Base-by-base conservation (phyloP, 1,284 basidiomycete genomes). In the Exobasidium cylindrosporum region DNA sequence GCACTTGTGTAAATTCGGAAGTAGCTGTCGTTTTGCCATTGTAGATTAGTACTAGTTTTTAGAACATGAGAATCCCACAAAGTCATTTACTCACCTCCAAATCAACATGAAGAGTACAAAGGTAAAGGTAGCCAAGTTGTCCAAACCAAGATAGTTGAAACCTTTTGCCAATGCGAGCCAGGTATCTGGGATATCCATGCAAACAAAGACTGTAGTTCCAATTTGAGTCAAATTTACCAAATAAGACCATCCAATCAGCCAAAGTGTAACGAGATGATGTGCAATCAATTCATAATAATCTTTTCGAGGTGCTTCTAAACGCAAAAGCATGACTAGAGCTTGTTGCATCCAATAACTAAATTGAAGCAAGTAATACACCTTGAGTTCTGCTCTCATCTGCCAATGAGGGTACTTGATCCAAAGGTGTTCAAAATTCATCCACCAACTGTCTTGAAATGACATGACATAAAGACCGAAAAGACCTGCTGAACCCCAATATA, bases 1-100 rank as follows among this genome's bases (percentile, higher is more conserved):
- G 95, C 81, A 80, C 97, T 97, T 32, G 96, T 83, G 79, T 90
- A 97, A 80, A 97, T 94, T 0, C 96, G 90, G 85, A 96, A 92
- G 81, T 98, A 98, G 3, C 91, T 94, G 74, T 24, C 11, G 28
- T 14, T 44, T 44, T 23, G 43, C 43, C 14, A 57, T 46, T n/a
- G 10, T 7, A 54, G 47, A 58, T 6, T 1, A 55, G 30, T 11
- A 56, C n/a, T n/a, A n/a, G n/a, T n/a, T 1, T 10, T 32, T 21
- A 26, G 1, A 1, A 2, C 6, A 24, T 52, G 10, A 32, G 59
- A n/a, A n/a, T n/a, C n/a, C n/a, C n/a, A n/a, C n/a, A n/a, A n/a
- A n/a, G n/a, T n/a, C n/a, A n/a, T 17, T 17, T 40, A 40, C 63
- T 30, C 54, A 65, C 35, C 76, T 69, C 77, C 77, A 79, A 60